These are phyloP conservation scores for Paracoccidioides brasiliensis DNA, from an alignment of 2,329 filamentous ascomycete genomes.

Conservation along the genomic window DNA sequence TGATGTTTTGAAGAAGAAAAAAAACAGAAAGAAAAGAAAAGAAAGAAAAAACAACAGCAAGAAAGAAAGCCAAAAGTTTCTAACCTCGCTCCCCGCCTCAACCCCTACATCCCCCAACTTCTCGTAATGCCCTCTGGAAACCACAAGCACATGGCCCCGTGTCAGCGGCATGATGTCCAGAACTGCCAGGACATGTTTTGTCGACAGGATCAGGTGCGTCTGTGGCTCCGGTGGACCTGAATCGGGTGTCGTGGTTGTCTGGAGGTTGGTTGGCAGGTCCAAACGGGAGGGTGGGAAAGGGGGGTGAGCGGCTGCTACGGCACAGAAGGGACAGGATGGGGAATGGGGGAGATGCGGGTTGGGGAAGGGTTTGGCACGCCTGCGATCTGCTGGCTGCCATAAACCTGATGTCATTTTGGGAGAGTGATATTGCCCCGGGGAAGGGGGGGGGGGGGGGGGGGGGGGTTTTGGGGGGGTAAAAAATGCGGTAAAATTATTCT, in stretches of 20 bases:
- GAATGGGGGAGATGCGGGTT: neutral
- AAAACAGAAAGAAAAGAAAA: neutral
- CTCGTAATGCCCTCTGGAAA: conserved; percentile 60
- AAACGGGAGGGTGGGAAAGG: conserved; percentile 18
- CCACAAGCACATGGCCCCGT: conserved; percentile 68
- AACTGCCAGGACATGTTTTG: conserved; percentile 67
- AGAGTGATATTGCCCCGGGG: neutral
- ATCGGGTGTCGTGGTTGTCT: neutral
- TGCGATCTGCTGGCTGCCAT: neutral
- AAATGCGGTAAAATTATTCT: too few species aligned
- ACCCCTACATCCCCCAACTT: conserved; percentile 61
- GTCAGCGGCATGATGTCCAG: conserved; percentile 86
- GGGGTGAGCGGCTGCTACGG: conserved; percentile 41
- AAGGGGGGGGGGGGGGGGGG: too few species aligned
- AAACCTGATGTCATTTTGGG: neutral
- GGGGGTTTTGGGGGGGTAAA: too few species aligned
- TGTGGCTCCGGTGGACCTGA: conserved; percentile 4
- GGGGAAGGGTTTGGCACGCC: neutral
- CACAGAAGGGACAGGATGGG: conserved; percentile 43
- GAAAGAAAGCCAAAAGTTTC: conserved; percentile 18
- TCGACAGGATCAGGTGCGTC: conserved; percentile 57
- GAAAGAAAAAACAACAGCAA: conserved; percentile 22
- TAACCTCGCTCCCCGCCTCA: conserved; percentile 53
- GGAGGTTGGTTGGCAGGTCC: conserved; percentile 7
- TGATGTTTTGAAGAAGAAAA: neutral